Evolutionary conservation across 2,329 filamentous ascomycete species (phyloP), one percentile per base, ranked within the genome.

Genomic region (Ilyonectria sp.): DNA sequence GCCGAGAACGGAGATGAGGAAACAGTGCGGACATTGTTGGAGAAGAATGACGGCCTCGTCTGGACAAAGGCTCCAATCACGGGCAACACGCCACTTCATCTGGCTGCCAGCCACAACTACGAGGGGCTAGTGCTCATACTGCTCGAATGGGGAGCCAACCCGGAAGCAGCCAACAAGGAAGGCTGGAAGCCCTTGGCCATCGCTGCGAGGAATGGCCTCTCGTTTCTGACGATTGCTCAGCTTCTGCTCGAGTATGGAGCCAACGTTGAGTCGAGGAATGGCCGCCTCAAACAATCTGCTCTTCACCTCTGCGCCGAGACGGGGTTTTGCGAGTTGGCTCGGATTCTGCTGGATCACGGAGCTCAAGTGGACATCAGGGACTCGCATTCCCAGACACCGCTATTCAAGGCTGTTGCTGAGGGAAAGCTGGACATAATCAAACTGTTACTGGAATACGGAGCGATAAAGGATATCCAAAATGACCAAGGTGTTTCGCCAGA

Each of bases 101-200:
- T 62, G 15, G 40, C 59, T 15, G 59, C 53, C 6, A 8, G 21
- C 15, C 6, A 26, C 49, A 62, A 62, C n/a, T 35, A 62, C 37
- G 47, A 26, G n/a, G 49, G 10, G 31, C 26, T 62, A 19, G 59
- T 33, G 8, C 9, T 9, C 31, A 49, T 62, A 21, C 37, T 62
- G 19, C 50, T 62, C 13, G 35, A 62, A 17, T 2, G n/a, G 31
- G 59, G 59, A 10, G 59, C 49, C 37, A 62, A 62, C 49, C 59
- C 59, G 8, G 59, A 62, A 21, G 21, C 21, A 11, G 6, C 59
- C 2, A 49, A 62, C 49, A 40, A 19, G 6, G 33, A 13, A 8
- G 59, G 59, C 50, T 62, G 59, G 59, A 62, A 62, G 33, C 59
- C 59, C 1, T 35, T 62, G 49, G 59, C 59, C 17, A n/a, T 55